These are phyloP conservation scores for Acer yangbiense DNA, from an alignment of 345 rosid species.

Conservation along the genomic window DNA sequence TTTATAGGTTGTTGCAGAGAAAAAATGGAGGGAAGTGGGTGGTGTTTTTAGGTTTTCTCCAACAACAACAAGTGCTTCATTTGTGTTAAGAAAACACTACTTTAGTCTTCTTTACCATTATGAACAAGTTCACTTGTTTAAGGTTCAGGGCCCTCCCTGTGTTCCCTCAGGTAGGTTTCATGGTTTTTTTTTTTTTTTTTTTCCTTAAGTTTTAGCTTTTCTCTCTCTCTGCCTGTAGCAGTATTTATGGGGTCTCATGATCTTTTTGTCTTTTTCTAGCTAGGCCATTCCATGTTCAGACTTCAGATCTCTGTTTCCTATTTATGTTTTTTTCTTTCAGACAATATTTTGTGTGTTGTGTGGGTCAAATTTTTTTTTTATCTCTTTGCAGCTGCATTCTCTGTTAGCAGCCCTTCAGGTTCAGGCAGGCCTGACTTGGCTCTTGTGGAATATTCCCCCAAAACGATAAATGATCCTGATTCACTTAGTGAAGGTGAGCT, in stretches of 20 bases:
- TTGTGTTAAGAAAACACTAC: conserved; percentile 88
- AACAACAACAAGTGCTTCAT: conserved; percentile 96
- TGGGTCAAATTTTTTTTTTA: not conserved
- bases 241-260: not conserved
- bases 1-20: conserved; percentile 83
- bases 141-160: conserved; percentile 58
- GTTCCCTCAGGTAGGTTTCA: conserved; percentile 52
- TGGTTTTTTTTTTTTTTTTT: not conserved
- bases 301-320: not conserved
- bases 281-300: not conserved
- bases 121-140: conserved; percentile 86
- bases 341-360: not conserved
- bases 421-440: conserved; percentile 54
- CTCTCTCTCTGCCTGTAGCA: not conserved
- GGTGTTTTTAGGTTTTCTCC: conserved; percentile 80
- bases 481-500: conserved; percentile 47
- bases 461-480: conserved; percentile 35
- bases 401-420: conserved; percentile 40
- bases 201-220: not conserved
- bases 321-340: conserved; percentile 14
- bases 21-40: conserved; percentile 99
- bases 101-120: conserved; percentile 78
- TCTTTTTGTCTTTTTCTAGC: not conserved
- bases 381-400: conserved; percentile 45
- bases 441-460: conserved; percentile 60